Percentiles rank a stretch among this genome's conserved stretches.
Evolutionary conservation across 805 yeast species (phyloP).

Genomic region (Ogataea siamensis): DNA sequence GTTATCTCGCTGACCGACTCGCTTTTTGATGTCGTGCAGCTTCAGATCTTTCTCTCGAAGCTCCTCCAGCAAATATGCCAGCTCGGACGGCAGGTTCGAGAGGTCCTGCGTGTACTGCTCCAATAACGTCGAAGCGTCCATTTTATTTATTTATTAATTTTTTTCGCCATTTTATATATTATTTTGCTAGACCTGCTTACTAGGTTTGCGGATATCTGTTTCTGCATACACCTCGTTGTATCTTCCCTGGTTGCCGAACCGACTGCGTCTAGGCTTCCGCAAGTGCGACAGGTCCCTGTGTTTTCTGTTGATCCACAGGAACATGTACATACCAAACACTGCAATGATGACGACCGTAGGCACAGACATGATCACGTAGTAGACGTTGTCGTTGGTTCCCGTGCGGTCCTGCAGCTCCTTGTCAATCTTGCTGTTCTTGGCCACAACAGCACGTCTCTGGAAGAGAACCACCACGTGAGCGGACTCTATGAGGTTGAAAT

Average conservation of each 20-base stretch:
- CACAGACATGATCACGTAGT: slow-evolving; percentile 63
- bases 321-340: slow-evolving; percentile 61
- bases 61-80: slow-evolving; percentile 77
- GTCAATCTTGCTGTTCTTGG: slow-evolving; percentile 40
- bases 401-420: slow-evolving; percentile 34
- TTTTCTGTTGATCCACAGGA: slow-evolving; percentile 52
- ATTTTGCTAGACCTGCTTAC: slow-evolving; percentile 17
- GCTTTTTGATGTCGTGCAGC: slow-evolving; percentile 62
- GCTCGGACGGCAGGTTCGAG: slow-evolving; percentile 84
- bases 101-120: slow-evolving; percentile 64
- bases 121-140: slow-evolving; percentile 88
- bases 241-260: slow-evolving; percentile 33
- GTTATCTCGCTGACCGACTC: slow-evolving; percentile 69
- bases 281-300: slow-evolving; percentile 53
- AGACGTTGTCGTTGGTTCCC: slow-evolving; percentile 43
- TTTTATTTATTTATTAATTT: slow-evolving; percentile 28
- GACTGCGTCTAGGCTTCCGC: slow-evolving; percentile 37
- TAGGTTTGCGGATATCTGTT: slow-evolving; percentile 31
- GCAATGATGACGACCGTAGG: slow-evolving; percentile 65
- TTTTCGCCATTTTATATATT: slow-evolving; percentile 4
- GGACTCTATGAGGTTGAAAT: slow-evolving; percentile 50
- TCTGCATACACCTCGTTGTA: slow-evolving; percentile 29
- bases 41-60: slow-evolving; percentile 66
- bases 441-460: slow-evolving; percentile 52
- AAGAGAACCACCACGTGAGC: slow-evolving; percentile 44